Evolutionary conservation across 2,329 filamentous ascomycete species (phyloP).

Genomic region (Neofusicoccum laricinum): DNA sequence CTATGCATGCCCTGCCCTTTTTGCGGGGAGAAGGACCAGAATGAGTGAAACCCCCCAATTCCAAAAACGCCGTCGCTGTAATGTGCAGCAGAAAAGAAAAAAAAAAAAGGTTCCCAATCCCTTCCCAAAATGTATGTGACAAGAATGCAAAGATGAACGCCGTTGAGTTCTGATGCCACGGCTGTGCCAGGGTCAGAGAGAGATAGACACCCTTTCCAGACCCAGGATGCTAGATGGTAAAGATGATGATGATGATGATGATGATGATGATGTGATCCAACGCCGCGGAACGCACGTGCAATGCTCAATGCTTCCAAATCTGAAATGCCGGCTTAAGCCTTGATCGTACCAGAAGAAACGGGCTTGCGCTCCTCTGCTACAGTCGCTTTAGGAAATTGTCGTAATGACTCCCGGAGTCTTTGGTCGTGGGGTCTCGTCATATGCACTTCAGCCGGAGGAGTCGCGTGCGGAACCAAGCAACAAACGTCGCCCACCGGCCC

Average conservation of each 20-base stretch:
- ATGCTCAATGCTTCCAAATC: constrained; percentile 5
- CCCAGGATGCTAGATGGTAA: not conserved
- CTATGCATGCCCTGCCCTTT: constrained; percentile 9
- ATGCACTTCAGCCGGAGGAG: constrained; percentile 46
- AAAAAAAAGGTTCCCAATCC: not conserved
- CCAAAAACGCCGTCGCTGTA: constrained; percentile 14
- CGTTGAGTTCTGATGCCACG: not conserved
- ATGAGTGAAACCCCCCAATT: constrained; percentile 10
- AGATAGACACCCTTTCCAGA: not conserved
- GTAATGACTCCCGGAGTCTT: constrained; percentile 7
- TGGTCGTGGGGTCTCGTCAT: constrained; percentile 24
- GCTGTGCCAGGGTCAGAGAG: not conserved
- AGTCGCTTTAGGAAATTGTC: constrained; percentile 8
- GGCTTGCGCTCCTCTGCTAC: not conserved
- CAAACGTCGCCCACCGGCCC: constrained; percentile 52
- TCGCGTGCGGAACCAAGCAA: constrained; percentile 56
- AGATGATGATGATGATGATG: not conserved
- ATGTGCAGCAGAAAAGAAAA: constrained; percentile 3
- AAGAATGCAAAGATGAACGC: constrained; percentile 12
- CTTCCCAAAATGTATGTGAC: constrained; percentile 9
- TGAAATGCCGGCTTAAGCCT: not conserved
- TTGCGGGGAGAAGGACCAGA: not conserved
- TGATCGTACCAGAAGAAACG: not conserved
- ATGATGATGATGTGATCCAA: constrained; percentile 6
- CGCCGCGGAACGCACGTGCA: constrained; percentile 5